Evolutionary conservation across 208 protist genomes (phyloP).

Genomic region (Trypanosomatidae sp.): DNA sequence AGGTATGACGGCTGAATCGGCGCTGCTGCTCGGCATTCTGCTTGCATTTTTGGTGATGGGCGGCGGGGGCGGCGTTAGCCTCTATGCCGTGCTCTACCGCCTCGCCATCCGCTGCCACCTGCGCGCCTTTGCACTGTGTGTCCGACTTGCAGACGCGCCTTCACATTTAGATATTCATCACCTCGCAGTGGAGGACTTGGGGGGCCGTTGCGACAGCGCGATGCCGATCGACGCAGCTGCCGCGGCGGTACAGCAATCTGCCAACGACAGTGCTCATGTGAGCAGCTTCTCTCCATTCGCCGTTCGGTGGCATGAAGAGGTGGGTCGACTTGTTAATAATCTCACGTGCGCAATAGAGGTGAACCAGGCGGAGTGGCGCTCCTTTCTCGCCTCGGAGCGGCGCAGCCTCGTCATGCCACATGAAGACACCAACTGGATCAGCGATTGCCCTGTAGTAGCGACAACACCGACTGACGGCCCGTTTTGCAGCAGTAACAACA

Average conservation of each 20-base stretch:
- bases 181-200: background rate
- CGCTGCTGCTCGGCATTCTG: conserved; percentile 14
- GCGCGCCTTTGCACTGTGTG: conserved; percentile 21
- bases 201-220: background rate
- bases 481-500: background rate
- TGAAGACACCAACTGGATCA: background rate
- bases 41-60: conserved; percentile 17
- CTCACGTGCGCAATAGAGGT: conserved; percentile 6
- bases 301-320: conserved; percentile 18
- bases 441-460: background rate
- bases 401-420: background rate
- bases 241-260: background rate
- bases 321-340: conserved; percentile 4
- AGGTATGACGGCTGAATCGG: conserved; percentile 22
- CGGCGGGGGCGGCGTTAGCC: background rate
- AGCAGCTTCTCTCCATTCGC: background rate
- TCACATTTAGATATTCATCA: background rate
- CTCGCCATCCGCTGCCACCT: conserved; percentile 15
- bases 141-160: background rate
- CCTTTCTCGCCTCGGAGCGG: conserved; percentile 1
- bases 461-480: background rate
- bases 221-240: background rate
- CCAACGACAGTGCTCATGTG: background rate
- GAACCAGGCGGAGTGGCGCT: conserved; percentile 9
- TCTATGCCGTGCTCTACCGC: conserved; percentile 18